phyloP scores from a whole-genome alignment of 371 early-diverging fungal genomes.

The Mucor indicus region DNA sequence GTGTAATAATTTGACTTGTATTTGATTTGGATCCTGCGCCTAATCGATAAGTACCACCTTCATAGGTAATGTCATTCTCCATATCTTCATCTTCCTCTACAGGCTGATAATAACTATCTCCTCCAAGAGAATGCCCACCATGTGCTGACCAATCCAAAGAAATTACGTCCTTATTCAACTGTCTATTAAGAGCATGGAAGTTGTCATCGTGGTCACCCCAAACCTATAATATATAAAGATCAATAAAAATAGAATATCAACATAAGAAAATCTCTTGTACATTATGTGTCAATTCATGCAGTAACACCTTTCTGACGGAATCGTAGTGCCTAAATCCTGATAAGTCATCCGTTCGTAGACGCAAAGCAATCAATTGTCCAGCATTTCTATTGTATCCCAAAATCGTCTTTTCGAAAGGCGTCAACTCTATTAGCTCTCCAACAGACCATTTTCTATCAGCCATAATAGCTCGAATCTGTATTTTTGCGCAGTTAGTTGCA shows the following conservation, averaged over 20 bases:
- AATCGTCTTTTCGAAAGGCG: constrained; percentile 74
- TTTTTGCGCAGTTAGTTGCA: not conserved
- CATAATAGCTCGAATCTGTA: constrained; percentile 72
- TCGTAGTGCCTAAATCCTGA: constrained; percentile 85
- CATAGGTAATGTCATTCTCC: constrained; percentile 15
- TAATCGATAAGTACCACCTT: constrained; percentile 34
- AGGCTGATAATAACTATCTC: constrained; percentile 40
- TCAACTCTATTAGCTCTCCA: constrained; percentile 74
- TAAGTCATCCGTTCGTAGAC: constrained; percentile 82
- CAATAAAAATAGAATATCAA: not conserved
- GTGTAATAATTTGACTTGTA: not conserved
- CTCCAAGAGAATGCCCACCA: constrained; percentile 41
- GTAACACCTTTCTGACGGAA: constrained; percentile 68
- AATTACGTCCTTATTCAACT: constrained; percentile 73
- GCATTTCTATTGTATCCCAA: constrained; percentile 87
- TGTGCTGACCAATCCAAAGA: constrained; percentile 62
- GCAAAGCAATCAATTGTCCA: constrained; percentile 80
- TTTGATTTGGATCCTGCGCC: constrained; percentile 12
- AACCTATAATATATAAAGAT: not conserved
- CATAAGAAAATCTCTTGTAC: too few relatives aligned
- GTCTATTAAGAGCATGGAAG: constrained; percentile 79
- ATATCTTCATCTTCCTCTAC: constrained; percentile 25
- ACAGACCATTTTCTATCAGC: constrained; percentile 72
- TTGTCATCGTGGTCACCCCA: constrained; percentile 77
- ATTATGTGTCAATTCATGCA: constrained; percentile 91